Percentiles rank a stretch among this genome's conserved stretches.
These are phyloP conservation scores for Rosellinia necatrix DNA, from an alignment of 2,329 filamentous ascomycete genomes.

Conservation along the genomic window DNA sequence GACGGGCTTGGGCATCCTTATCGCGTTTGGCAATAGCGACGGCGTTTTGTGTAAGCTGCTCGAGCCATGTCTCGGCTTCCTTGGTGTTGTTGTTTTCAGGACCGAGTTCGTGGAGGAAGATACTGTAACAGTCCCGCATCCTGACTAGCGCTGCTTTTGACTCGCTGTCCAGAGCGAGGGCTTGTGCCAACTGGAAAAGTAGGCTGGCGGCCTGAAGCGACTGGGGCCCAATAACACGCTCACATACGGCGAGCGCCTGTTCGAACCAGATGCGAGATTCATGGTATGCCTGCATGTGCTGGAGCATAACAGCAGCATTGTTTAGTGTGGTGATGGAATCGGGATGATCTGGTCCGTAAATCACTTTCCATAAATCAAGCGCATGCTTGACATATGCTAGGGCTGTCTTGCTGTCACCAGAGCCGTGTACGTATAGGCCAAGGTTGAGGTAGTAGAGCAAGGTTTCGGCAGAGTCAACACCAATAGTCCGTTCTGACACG, in stretches of 20 bases:
- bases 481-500: constrained; percentile 90
- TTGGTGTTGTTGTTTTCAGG: constrained; percentile 96
- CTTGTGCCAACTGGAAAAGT: constrained; percentile 95
- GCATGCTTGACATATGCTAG: constrained; percentile 90
- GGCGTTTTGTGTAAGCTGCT: constrained; percentile 93
- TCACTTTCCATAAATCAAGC: constrained; percentile 93
- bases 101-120: constrained; percentile 87
- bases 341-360: constrained; percentile 90
- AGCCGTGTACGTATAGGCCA: constrained; percentile 89
- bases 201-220: constrained; percentile 94
- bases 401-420: constrained; percentile 87
- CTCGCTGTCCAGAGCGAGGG: constrained; percentile 92
- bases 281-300: constrained; percentile 91
- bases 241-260: constrained; percentile 84
- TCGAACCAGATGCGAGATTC: constrained; percentile 98
- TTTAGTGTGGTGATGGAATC: constrained; percentile 99
- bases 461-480: constrained; percentile 91
- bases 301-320: constrained; percentile 98
- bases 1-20: constrained; percentile 79
- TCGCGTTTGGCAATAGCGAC: constrained; percentile 93
- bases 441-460: constrained; percentile 95
- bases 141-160: constrained; percentile 87
- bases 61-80: constrained; percentile 94
- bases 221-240: constrained; percentile 84
- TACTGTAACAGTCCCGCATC: constrained; percentile 97